Evolutionary conservation across 2,329 filamentous ascomycete genomes (phyloP).

Genomic region (Ophiostoma piceae): DNA sequence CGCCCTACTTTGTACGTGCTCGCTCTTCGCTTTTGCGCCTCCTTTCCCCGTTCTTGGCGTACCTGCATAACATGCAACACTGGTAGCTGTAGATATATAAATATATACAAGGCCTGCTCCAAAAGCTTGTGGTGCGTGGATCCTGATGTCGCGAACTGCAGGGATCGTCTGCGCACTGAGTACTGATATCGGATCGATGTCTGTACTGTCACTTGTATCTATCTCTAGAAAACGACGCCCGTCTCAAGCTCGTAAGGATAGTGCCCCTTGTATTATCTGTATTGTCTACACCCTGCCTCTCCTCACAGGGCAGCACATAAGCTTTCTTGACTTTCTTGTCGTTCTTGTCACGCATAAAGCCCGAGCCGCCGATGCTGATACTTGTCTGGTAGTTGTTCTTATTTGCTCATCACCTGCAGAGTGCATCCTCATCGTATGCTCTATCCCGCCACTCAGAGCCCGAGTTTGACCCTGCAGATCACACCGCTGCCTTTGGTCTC

Average conservation of each 20-base stretch:
- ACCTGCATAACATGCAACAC: conserved; percentile 12
- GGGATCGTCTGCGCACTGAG: neutral
- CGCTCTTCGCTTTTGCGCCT: conserved; percentile 12
- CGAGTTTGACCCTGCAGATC: conserved; percentile 27
- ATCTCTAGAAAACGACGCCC: neutral
- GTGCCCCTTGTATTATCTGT: neutral
- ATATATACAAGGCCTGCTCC: neutral
- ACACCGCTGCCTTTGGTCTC: conserved; percentile 23
- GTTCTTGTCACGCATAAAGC: neutral
- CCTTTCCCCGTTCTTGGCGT: conserved; percentile 12
- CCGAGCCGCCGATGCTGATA: neutral
- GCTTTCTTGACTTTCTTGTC: neutral
- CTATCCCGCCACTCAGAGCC: neutral
- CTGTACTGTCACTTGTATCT: neutral
- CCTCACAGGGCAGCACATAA: conserved; percentile 3
- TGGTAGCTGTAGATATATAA: neutral
- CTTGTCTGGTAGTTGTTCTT: neutral
- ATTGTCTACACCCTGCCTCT: neutral
- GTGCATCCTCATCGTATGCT: neutral
- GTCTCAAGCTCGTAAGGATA: neutral
- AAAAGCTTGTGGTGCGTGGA: conserved; percentile 1
- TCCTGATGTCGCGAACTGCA: neutral
- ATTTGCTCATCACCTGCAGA: neutral
- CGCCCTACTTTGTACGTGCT: neutral
- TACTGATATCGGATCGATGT: neutral